A percentile compares a stretch with the other conserved stretches of the same genome.
Evolutionary conservation across 2,329 filamentous ascomycete genomes (phyloP).

Genomic region (Aspergillus neoniger): DNA sequence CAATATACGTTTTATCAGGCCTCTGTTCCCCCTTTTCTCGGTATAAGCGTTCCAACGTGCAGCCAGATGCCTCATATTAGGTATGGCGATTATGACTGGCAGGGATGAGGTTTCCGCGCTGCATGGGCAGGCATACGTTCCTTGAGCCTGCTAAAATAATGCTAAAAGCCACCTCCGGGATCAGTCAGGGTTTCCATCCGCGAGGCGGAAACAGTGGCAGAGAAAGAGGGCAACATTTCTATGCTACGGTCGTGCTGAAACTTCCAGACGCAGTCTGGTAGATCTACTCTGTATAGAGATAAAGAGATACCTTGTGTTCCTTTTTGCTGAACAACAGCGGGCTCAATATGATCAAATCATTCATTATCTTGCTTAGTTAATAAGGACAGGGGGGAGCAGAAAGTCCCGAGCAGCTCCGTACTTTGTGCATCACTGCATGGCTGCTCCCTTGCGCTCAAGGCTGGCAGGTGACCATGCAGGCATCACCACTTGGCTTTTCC

Average conservation of each 20-base stretch:
- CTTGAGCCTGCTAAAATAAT: neutral
- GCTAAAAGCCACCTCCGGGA: neutral
- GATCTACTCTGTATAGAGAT: neutral
- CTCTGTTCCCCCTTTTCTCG: neutral
- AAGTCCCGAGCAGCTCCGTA: neutral
- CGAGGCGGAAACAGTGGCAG: neutral
- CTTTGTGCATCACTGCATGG: neutral
- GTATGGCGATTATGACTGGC: neutral
- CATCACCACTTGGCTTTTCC: neutral
- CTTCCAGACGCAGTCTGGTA: neutral
- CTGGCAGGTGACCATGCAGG: constrained; percentile 8
- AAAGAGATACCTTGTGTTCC: neutral
- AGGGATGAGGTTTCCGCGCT: neutral
- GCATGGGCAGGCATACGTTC: neutral
- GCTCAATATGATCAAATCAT: neutral
- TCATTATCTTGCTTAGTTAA: neutral
- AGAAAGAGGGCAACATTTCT: neutral
- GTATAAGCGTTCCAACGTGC: neutral
- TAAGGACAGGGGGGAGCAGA: neutral
- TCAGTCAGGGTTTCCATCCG: neutral
- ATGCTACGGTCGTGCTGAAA: neutral
- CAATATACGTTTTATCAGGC: neutral
- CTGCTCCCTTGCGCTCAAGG: neutral
- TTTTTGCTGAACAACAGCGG: too few species aligned
- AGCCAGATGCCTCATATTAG: neutral